phyloP scores from a whole-genome alignment of 1,139 yeast species.

The Pichia terricola region DNA sequence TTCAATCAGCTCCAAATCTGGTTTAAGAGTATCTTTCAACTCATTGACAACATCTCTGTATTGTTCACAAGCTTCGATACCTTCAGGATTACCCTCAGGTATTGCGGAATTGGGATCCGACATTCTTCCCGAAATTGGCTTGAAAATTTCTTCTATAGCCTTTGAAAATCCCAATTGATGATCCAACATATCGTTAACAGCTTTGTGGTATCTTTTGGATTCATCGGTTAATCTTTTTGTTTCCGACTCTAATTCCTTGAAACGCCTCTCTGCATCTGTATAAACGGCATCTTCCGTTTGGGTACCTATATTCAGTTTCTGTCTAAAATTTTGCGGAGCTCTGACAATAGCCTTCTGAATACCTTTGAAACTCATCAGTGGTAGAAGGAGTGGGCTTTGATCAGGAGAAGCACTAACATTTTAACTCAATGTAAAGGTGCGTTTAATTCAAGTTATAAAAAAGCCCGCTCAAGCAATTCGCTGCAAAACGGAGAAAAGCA shows the following conservation, averaged over 20 bases:
- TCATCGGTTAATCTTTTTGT: conserved; percentile 87
- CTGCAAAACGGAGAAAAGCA: no score
- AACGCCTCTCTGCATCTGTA: conserved; percentile 90
- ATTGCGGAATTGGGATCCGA: conserved; percentile 79
- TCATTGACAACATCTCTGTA: conserved; percentile 83
- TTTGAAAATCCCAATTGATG: conserved; percentile 90
- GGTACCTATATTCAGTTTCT: conserved; percentile 78
- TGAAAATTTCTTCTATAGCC: conserved; percentile 91
- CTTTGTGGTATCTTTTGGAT: conserved; percentile 77
- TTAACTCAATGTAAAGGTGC: background rate
- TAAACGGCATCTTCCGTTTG: conserved; percentile 81
- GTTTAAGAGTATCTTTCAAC: conserved; percentile 74
- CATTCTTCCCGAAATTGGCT: conserved; percentile 87
- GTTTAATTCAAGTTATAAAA: no score
- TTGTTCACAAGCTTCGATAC: conserved; percentile 88
- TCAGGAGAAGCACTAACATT: no score
- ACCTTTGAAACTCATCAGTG: conserved; percentile 83
- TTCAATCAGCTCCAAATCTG: conserved; percentile 89
- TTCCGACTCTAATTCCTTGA: conserved; percentile 82
- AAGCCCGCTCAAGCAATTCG: no score
- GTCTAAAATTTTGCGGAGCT: conserved; percentile 74
- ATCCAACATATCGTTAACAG: conserved; percentile 87
- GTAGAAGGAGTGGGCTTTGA: no score
- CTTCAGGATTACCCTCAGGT: conserved; percentile 94
- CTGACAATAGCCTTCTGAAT: conserved; percentile 77